Percentiles rank a stretch among this genome's conserved stretches.
Conservation (phyloP, 2,329 filamentous ascomycete species). For the Aspergillus calidoustus region DNA sequence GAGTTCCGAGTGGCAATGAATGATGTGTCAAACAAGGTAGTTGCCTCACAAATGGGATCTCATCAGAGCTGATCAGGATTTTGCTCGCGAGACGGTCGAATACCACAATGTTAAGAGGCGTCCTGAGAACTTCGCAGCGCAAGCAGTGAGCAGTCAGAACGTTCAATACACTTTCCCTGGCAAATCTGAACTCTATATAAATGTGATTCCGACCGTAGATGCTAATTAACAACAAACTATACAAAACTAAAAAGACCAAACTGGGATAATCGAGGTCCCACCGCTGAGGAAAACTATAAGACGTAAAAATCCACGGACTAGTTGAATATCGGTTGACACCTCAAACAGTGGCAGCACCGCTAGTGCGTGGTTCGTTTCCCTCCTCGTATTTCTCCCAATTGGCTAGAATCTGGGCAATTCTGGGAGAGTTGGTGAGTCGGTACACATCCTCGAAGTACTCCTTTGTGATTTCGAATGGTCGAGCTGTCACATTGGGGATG, state of each 20-base stretch:
- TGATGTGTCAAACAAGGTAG: too few relatives aligned
- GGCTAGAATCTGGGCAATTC: conserved; percentile 64
- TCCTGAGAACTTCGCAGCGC: neutral
- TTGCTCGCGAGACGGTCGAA: too few relatives aligned
- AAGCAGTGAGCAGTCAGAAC: neutral
- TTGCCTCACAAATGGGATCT: too few relatives aligned
- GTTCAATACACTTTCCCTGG: neutral
- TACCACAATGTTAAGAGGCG: too few relatives aligned
- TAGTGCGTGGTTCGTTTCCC: conserved; percentile 33
- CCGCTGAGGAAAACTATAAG: conserved; percentile 11
- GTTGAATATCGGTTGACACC: conserved; percentile 7
- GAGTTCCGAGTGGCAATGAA: too few relatives aligned
- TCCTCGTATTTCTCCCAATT: conserved; percentile 79
- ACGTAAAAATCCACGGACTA: neutral
- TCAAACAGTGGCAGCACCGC: conserved; percentile 21
- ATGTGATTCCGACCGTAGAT: conserved; percentile 10
- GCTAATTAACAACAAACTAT: neutral
- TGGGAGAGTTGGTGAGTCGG: conserved; percentile 79
- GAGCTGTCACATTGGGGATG: conserved; percentile 97
- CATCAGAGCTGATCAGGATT: too few relatives aligned
- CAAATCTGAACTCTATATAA: neutral
- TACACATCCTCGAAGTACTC: conserved; percentile 99
- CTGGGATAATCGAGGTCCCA: neutral
- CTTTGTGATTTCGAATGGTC: conserved; percentile 92
- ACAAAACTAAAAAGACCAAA: conserved; percentile 1